Evolutionary conservation across 305 asterid species (phyloP).

Genomic region (Salvia sclarea): DNA sequence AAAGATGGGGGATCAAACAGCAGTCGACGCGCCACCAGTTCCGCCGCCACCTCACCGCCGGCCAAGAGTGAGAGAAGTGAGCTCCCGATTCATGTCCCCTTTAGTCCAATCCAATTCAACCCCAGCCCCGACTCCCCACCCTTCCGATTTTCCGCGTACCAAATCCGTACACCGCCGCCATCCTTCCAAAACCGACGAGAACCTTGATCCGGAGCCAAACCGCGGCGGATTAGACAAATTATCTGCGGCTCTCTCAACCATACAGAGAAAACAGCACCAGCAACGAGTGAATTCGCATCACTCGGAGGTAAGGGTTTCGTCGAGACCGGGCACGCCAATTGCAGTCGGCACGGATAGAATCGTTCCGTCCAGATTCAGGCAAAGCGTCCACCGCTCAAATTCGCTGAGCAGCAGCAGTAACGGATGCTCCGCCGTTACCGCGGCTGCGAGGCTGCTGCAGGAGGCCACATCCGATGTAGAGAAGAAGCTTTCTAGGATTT

Average conservation of each 20-base stretch:
- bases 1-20: conserved; percentile 38
- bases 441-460: conserved; percentile 73
- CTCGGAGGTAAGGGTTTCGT: conserved; percentile 35
- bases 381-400: conserved; percentile 44
- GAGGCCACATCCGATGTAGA: conserved; percentile 62
- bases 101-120: conserved; percentile 48
- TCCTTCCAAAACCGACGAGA: conserved; percentile 45
- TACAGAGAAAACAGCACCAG: conserved; percentile 45
- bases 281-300: conserved; percentile 35
- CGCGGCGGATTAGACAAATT: conserved; percentile 42
- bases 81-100: conserved; percentile 88
- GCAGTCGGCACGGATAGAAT: conserved; percentile 51
- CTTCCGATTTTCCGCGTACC: conserved; percentile 44
- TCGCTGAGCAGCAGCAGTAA: conserved; percentile 37
- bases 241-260: conserved; percentile 31
- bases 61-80: conserved; percentile 71
- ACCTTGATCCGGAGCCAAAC: conserved; percentile 38
- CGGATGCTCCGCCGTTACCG: conserved; percentile 41
- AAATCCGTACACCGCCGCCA: conserved; percentile 58
- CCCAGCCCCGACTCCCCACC: conserved; percentile 42
- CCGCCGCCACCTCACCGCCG: conserved; percentile 58
- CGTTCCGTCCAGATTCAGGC: conserved; percentile 71
- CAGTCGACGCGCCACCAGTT: conserved; percentile 26
- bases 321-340: conserved; percentile 77
- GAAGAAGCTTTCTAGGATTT: conserved; percentile 46